Base-by-base conservation (phyloP, 768 basidiomycete species). In the Gloeostereum incarnatum region DNA sequence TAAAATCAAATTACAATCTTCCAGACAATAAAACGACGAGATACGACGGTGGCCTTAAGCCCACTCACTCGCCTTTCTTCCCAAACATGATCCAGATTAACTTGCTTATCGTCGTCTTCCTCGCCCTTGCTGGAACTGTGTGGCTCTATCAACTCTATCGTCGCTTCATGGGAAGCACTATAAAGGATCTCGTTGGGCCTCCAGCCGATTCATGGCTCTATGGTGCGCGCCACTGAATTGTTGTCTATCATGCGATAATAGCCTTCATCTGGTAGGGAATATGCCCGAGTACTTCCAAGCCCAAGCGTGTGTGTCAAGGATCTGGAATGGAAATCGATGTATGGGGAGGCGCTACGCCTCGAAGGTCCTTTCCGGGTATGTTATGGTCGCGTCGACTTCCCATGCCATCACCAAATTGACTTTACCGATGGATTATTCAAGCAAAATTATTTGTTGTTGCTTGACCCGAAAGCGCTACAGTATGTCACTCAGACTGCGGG, bases 391-490 rank as follows among this genome's bases (percentile, higher is more conserved):
- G 10, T 14, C 3, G 11, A 9, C 7, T 22, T 13, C 5, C 2
- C 13, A 10, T n/a, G 6, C 10, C 23, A 10, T 22, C n/a, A n/a
- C 19, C 14, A 14, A n/a, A 3, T 16, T 4, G 21, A n/a, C 30
- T 10, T 17, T 3, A 10, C 3, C 25, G 31, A 20, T 10, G 10
- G 16, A 18, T 19, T 27, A 20, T 24, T 20, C 25, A 7, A 61
- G 59, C 44, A 47, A 21, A 50, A 59, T 33, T 45, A 44, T 37
- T 35, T 63, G 16, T 50, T 55, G 49, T 46, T 58, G n/a, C 42
- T 53, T 6, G 61, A 63, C 31, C 56, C 56, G 0, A 54, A 59
- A 40, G 58, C 58, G 2, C 35, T 61, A 11, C 55, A 58, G 34
- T 52, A 58, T 35, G 48, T 61, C 19, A 46, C 50, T 17, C 57